Conservation (phyloP, 495 filamentous ascomycete genomes). For the Xylaria scruposa region DNA sequence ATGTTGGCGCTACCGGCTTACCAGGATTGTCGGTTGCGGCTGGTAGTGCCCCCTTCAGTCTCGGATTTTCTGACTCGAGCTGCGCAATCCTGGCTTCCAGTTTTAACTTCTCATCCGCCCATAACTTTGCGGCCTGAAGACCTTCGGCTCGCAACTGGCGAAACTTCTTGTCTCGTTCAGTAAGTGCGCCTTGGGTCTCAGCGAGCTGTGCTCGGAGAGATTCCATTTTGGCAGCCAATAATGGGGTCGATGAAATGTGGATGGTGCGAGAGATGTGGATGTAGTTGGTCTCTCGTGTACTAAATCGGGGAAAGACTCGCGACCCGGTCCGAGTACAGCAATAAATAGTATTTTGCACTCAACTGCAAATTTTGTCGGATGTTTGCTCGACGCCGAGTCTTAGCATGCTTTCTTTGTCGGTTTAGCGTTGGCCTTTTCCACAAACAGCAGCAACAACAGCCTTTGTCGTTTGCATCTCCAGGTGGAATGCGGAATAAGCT, state of each 20-base stretch:
- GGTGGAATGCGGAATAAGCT: not conserved
- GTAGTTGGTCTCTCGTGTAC: constrained; percentile 1
- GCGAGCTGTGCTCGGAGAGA: constrained; percentile 36
- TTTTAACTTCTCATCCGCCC: constrained; percentile 31
- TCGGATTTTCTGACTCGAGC: constrained; percentile 32
- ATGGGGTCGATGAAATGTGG: not conserved
- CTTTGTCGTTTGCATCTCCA: constrained; percentile 25
- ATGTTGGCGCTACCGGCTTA: not conserved
- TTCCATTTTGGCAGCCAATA: constrained; percentile 30
- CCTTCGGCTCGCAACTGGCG: constrained; percentile 32
- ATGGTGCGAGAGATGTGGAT: constrained; percentile 16
- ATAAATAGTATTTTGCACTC: constrained; percentile 12
- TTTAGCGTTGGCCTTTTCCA: constrained; percentile 12
- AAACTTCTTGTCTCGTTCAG: constrained; percentile 29
- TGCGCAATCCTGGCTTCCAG: constrained; percentile 28
- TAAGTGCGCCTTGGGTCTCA: constrained; percentile 38
- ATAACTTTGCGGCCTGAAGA: constrained; percentile 10
- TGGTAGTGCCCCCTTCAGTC: constrained; percentile 21
- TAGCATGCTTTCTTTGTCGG: constrained; percentile 15
- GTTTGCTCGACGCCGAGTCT: not conserved
- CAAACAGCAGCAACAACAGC: constrained; percentile 10
- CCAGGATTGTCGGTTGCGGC: not conserved
- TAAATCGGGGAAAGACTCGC: constrained; percentile 1
- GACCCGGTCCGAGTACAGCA: constrained; percentile 13
- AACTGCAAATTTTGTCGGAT: not conserved